Base-by-base conservation (phyloP, 1,284 basidiomycete species). In the Marasmius tenuissimus region DNA sequence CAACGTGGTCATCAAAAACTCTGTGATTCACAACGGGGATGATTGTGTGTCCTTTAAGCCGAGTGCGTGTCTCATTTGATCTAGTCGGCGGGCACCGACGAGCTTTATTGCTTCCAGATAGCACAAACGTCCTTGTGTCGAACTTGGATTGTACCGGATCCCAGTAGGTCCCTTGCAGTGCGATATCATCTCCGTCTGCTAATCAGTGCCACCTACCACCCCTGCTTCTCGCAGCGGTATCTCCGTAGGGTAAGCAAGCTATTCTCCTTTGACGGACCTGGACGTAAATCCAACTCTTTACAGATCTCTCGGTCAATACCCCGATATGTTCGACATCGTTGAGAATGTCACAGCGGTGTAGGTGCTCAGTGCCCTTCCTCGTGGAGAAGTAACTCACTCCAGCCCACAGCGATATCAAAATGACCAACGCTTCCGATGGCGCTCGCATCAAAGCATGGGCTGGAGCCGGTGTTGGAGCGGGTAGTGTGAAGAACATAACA, bases 11-110 rank as follows among this genome's bases (percentile, higher is more conserved):
- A 81, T 87, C 55, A 70, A 73, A 50, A 78, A 87, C 64, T 84
- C 82, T 1, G 73, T 79, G 18, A 85, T 87, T 56, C 78, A 81
- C 58, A 87, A 88, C 58, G 85, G 83, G 4, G 86, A 86, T 63
- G 83, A 88, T 70, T 90, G 86, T 69, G 83, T 89, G 37, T 80
- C 81, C 4, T 88, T 90, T 78, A 88, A 88, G 71, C 83, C 87
- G 3, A 89, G 88, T 79, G 76, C 68, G n/a, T 27, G 27, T 27
- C 45, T 47, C 45, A 20, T 8, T 47, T 47, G n/a, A 47, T 27
- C 27, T 4, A 37, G 11, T 42, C 59, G 18, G n/a, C 37, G 38
- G 34, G 20, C 7, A 38, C 39, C 22, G 49, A 47, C 20, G 22
- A 6, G 40, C 22, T 45, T 48, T 50, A 34, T 39, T 49, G 18